Base-by-base conservation (phyloP, 2,329 filamentous ascomycete genomes). In the Cyphellophora europaea region DNA sequence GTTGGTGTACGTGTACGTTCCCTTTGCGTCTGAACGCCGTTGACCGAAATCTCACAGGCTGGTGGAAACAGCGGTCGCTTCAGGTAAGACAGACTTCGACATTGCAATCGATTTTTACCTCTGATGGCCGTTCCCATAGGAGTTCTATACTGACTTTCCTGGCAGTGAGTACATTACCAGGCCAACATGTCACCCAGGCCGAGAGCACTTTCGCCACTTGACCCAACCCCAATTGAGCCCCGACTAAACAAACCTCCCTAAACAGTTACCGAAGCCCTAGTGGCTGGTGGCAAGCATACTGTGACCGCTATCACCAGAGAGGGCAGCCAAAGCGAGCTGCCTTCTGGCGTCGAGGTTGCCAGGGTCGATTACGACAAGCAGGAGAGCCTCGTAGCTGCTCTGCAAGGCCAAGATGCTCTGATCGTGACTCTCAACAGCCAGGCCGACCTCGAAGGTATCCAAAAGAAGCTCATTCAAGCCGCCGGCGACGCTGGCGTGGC, bases 381-480 rank as follows among this genome's bases (percentile, higher is more conserved):
- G 3, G 41, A 49, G 5, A 59, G 65, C 1, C 48, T 79, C 6
- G 58, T 71, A 1, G 49, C 52, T 1, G 72, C 71, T 2, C 63
- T 79, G 2, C 49, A 56, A 18, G 71, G 60, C 38, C 71, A 78
- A 40, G 63, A 79, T n/a, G 66, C 65, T 23, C 56, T 79, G 3
- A 58, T 77, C 44, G 75, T 78, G 35, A 73, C 72, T 6, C 50
- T 79, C 39, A 64, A 66, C 4, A 62, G 61, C 2, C 64, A 73
- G 23, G 49, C 45, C 35, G n/a, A n/a, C n/a, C n/a, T n/a, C n/a
- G n/a, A n/a, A n/a, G n/a, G n/a, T n/a, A n/a, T n/a, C n/a, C n/a
- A n/a, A n/a, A n/a, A n/a, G n/a, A 67, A 67, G 41, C 57, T 79
- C 12, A 54, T 77, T 40, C 52, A 59, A 5, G 74, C 74, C 0